Conservation (phyloP, 73 alveolate genomes). For the Symbiodinium natans region DNA sequence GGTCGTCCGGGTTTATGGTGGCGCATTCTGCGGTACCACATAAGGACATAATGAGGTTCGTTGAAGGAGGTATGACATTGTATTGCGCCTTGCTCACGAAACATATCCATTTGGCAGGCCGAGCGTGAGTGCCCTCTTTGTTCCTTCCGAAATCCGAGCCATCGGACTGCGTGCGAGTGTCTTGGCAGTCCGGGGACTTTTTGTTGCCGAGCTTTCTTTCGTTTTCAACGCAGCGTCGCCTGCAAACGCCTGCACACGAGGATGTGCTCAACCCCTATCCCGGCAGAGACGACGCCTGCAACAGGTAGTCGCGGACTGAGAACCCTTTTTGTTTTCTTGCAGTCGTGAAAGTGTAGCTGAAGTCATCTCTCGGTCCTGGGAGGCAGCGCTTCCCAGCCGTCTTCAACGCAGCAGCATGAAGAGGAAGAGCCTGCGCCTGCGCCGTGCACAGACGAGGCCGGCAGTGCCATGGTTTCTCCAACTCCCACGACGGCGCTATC, state of each 20-base stretch:
- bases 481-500: too few relatives aligned
- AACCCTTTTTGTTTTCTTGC: too few relatives aligned
- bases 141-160: slow-evolving; percentile 59
- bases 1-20: not conserved
- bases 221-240: too few relatives aligned
- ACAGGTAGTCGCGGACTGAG: not conserved
- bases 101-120: not conserved
- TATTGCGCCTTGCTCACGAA: too few relatives aligned
- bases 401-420: not conserved
- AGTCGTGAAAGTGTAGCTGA: too few relatives aligned
- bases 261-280: slow-evolving; percentile 59
- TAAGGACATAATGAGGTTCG: too few relatives aligned
- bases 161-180: slow-evolving; percentile 62
- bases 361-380: not conserved
- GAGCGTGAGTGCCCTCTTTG: slow-evolving; percentile 58
- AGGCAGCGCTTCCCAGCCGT: not conserved
- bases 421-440: not conserved
- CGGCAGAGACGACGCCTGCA: not conserved
- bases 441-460: slow-evolving; percentile 4
- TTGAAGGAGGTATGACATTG: too few relatives aligned
- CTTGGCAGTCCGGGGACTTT: not conserved
- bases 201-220: not conserved
- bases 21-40: too few relatives aligned
- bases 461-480: too few relatives aligned
- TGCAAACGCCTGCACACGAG: too few relatives aligned